Base-by-base conservation (phyloP, 352 stramenopile species). In the Globisporangium polare region DNA sequence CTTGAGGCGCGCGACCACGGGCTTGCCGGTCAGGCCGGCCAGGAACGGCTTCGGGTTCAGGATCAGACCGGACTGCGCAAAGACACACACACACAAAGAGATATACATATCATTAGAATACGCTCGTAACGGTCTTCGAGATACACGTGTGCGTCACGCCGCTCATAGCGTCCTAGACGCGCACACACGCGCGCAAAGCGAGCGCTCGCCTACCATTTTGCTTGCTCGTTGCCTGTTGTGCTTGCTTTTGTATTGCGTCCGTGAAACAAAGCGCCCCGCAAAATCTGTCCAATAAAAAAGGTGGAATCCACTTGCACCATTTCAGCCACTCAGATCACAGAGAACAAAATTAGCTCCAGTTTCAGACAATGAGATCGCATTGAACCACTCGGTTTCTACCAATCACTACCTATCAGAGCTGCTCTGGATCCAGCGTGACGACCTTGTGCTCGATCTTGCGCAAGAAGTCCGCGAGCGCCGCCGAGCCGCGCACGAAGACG, bases 1-100 rank as follows among this genome's bases (percentile, higher is more conserved):
- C 82, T 99, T 99, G 58, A 99, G 88, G 64, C 98, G 97, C 54
- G 98, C 96, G 66, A 98, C 86, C 39, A 99, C 95, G 20, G 78
- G 66, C 72, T 99, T 98, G 31, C 97, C 97, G 18, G 91, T 97
- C 50, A 98, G 85, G 45, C 94, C 90, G 35, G 87, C 92, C 63
- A 98, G 83, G 75, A 98, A 98, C 47, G 94, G 94, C 81, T 98
- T 98, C 5, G 94, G 94, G 78, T 98, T 98, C 54, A 98, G 75
- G 65, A 97, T 97, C 63, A 95, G 72, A 54, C 83, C 82, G 60
- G 85, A 89, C 86, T 95, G 61, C 17, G n/a, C n/a, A n/a, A n/a
- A n/a, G n/a, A 22, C 43, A 56, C 1, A n/a, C 5, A 58, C n/a
- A 53, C 27, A 60, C 47, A 15, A 22, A 53, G 26, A 47, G 4